These are phyloP conservation scores for Tricholoma matsutake DNA, from an alignment of 768 basidiomycete genomes.

Conservation along the genomic window DNA sequence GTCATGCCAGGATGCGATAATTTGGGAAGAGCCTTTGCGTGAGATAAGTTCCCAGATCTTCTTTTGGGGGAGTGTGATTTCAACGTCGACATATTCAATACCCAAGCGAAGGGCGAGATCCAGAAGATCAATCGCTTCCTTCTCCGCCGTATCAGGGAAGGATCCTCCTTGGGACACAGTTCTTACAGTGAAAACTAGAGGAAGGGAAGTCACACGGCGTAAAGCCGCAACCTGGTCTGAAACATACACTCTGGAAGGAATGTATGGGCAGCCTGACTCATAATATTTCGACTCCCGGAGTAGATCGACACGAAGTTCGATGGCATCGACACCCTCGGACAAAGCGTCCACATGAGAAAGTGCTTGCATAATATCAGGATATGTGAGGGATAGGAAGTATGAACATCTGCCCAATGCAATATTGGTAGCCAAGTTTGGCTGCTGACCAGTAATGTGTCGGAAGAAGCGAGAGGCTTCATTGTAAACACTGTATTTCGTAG, in stretches of 20 bases:
- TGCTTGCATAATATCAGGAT: slow-evolving; percentile 78
- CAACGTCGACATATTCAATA: slow-evolving; percentile 92
- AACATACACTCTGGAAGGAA: slow-evolving; percentile 73
- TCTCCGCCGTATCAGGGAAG: slow-evolving; percentile 76
- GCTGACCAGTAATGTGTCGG: slow-evolving; percentile 73
- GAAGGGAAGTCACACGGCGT: slow-evolving; percentile 72
- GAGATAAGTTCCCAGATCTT: slow-evolving; percentile 54
- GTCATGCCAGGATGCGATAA: slow-evolving; percentile 95
- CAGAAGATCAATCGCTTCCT: slow-evolving; percentile 73
- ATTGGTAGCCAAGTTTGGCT: slow-evolving; percentile 61
- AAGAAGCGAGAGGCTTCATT: slow-evolving; percentile 84
- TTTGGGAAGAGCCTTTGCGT: slow-evolving; percentile 68
- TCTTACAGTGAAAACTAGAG: slow-evolving; percentile 90
- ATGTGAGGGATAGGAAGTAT: slow-evolving; percentile 91
- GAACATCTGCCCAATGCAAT: slow-evolving; percentile 58
- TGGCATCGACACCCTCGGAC: slow-evolving; percentile 80
- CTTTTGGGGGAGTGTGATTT: slow-evolving; percentile 70
- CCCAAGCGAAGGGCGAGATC: slow-evolving; percentile 76
- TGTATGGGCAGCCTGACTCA: slow-evolving; percentile 46
- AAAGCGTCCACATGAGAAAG: slow-evolving; percentile 69
- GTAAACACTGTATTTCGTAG: slow-evolving; percentile 35
- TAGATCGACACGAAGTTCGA: slow-evolving; percentile 94
- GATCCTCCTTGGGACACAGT: slow-evolving; percentile 87
- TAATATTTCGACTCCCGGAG: slow-evolving; percentile 52
- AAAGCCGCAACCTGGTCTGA: slow-evolving; percentile 76